Evolutionary conservation across 495 filamentous ascomycete species (phyloP), one percentile per base, ranked within the genome.

Genomic region (Trypethelium eluteriae): DNA sequence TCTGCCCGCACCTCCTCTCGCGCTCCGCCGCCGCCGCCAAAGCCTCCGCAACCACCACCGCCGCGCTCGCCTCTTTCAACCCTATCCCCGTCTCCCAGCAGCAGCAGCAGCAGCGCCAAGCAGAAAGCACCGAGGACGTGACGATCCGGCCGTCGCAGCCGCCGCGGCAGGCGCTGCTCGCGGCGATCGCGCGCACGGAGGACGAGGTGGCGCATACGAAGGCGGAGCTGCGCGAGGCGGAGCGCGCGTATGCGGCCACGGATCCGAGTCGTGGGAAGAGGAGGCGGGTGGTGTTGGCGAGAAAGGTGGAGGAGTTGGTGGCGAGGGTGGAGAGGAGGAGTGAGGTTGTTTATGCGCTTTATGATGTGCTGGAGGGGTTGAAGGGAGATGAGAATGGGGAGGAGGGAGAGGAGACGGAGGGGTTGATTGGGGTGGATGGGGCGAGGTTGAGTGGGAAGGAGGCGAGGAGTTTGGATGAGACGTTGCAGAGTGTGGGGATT

Each of bases 311-410:
- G 70, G 79, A 80, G 65, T 68, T 93, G 36, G 74, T 88, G 44
- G 79, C 79, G 62, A 82, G 84, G 64, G 85, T 93, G 50, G 90
- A 94, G 73, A 79, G 81, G 67, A 93, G 93, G 75, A 84, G 86
- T n/a, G 89, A 92, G 66, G 90, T 95, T 73, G 87, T 97, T 50
- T 97, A 97, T 74, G 82, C 85, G 7, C 80, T 97, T 6, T 92
- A 95, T 67, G 93, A 98, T 72, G 92, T 96, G 7, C 82, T 96
- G 9, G 93, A 96, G 74, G 91, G 89, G 9, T 87, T 89, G 72
- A 90, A 88, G 78, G 75, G 80, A n/a, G n/a, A n/a, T n/a, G n/a
- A n/a, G 63, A 79, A 81, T 32, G 64, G 63, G 62, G 68, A 69
- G 70, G 64, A 62, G 53, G 68, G 73, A 25, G 71, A 74, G 66